Evolutionary conservation across 768 basidiomycete species (phyloP).

Genomic region (Phanerochaete sordida): DNA sequence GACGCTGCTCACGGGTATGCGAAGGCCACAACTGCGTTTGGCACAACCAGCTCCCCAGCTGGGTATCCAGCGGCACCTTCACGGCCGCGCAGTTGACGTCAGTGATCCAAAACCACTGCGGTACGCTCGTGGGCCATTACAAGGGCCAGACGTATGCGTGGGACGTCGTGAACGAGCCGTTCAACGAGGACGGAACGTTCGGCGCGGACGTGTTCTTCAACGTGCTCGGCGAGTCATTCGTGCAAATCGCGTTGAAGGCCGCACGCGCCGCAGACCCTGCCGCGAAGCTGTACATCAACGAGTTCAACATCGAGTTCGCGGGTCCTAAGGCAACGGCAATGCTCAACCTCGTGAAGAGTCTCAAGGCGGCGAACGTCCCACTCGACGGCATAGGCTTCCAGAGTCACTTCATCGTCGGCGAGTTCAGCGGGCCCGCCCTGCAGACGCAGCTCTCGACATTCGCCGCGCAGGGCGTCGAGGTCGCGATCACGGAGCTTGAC

Average conservation of each 20-base stretch:
- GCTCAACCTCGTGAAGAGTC: conserved; percentile 46
- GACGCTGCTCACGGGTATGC: not conserved
- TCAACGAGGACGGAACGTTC: conserved; percentile 60
- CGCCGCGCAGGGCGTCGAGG: conserved; percentile 57
- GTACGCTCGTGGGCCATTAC: conserved; percentile 34
- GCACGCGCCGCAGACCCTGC: conserved; percentile 51
- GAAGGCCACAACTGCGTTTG: conserved; percentile 37
- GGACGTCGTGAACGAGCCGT: conserved; percentile 56
- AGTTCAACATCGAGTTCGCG: conserved; percentile 32
- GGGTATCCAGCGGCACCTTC: conserved; percentile 31
- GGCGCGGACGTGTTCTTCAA: conserved; percentile 51
- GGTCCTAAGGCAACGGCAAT: conserved; percentile 56
- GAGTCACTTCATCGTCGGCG: conserved; percentile 56
- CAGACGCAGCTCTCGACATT: conserved; percentile 46
- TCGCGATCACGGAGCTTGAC: conserved; percentile 68
- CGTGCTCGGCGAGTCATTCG: conserved; percentile 45
- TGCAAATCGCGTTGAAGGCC: conserved; percentile 46
- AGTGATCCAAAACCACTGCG: conserved; percentile 32
- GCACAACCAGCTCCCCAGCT: conserved; percentile 41
- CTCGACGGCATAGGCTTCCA: conserved; percentile 63
- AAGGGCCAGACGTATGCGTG: conserved; percentile 29
- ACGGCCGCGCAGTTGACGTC: conserved; percentile 27
- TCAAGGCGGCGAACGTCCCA: conserved; percentile 44
- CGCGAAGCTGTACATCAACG: conserved; percentile 53
- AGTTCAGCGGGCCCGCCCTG: conserved; percentile 40